phyloP scores from a whole-genome alignment of 805 yeast species.

The Kregervanrija delftensis region DNA sequence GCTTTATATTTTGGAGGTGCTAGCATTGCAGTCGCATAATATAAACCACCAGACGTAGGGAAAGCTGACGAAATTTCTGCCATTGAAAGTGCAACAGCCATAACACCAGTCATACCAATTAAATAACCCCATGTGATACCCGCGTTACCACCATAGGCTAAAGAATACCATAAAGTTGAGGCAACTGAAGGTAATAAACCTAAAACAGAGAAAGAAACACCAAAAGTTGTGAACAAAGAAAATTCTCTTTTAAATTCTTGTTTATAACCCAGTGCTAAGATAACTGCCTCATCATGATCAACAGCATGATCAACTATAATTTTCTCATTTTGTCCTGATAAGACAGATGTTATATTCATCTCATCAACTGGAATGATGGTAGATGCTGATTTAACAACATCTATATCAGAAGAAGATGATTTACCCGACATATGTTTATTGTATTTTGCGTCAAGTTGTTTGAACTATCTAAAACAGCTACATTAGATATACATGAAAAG shows the following conservation, averaged over 20 bases:
- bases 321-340: constrained; percentile 18
- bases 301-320: constrained; percentile 40
- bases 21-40: constrained; percentile 58
- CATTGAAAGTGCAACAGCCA: constrained; percentile 53
- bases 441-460: no score
- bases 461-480: no score
- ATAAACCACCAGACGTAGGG: constrained; percentile 65
- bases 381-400: constrained; percentile 12
- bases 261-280: constrained; percentile 54
- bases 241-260: constrained; percentile 62
- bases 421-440: no score
- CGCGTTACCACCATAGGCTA: constrained; percentile 54
- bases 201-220: constrained; percentile 58
- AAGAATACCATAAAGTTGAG: constrained; percentile 53
- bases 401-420: background rate
- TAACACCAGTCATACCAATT: constrained; percentile 47
- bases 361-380: constrained; percentile 22
- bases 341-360: constrained; percentile 16
- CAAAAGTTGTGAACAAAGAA: constrained; percentile 47
- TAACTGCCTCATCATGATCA: constrained; percentile 44
- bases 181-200: constrained; percentile 64
- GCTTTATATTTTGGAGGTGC: constrained; percentile 52
- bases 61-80: constrained; percentile 61
- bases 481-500: no score
- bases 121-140: constrained; percentile 63